Evolutionary conservation across 768 basidiomycete species (phyloP).

Genomic region (Suillus hirtellus): DNA sequence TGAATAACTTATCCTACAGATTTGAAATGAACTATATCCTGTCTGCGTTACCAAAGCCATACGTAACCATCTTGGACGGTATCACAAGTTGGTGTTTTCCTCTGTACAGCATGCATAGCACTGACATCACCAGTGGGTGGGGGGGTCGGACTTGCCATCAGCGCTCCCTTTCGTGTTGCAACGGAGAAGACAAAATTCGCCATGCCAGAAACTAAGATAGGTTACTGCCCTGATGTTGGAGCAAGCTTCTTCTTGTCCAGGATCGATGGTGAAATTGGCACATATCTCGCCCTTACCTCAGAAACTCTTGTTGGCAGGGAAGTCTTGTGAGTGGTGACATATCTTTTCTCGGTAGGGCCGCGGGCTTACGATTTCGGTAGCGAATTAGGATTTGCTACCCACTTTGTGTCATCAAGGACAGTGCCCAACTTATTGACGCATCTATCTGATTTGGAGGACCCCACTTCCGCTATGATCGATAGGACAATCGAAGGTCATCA

Average conservation of each 20-base stretch:
- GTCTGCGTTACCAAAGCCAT: slow-evolving; percentile 78
- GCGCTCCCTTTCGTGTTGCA: slow-evolving; percentile 88
- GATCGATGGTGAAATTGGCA: slow-evolving; percentile 89
- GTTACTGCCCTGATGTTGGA: slow-evolving; percentile 91
- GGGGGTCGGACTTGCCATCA: slow-evolving; percentile 83
- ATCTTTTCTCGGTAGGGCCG: slow-evolving; percentile 5
- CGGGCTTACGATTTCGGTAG: slow-evolving; percentile 40
- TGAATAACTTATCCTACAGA: slow-evolving; percentile 38
- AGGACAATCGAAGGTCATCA: slow-evolving; percentile 66
- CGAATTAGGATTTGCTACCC: slow-evolving; percentile 92
- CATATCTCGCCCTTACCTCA: slow-evolving; percentile 90
- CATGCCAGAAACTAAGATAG: slow-evolving; percentile 97
- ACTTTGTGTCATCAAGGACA: slow-evolving; percentile 80
- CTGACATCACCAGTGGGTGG: slow-evolving; percentile 75
- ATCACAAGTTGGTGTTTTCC: slow-evolving; percentile 68
- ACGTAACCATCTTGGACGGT: slow-evolving; percentile 88
- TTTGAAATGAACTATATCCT: slow-evolving; percentile 80
- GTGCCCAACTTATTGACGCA: slow-evolving; percentile 71
- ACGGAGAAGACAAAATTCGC: slow-evolving; percentile 90
- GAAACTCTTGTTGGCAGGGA: slow-evolving; percentile 72
- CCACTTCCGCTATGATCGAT: slow-evolving; percentile 53
- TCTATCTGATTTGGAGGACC: slow-evolving; percentile 47
- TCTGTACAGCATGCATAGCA: slow-evolving; percentile 14
- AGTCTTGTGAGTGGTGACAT: slow-evolving; percentile 67
- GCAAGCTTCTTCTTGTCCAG: slow-evolving; percentile 86